A percentile compares a stretch with the other conserved stretches of the same genome.
phyloP scores from a whole-genome alignment of 2,329 filamentous ascomycete genomes.

The Rhinocladiella mackenziei region DNA sequence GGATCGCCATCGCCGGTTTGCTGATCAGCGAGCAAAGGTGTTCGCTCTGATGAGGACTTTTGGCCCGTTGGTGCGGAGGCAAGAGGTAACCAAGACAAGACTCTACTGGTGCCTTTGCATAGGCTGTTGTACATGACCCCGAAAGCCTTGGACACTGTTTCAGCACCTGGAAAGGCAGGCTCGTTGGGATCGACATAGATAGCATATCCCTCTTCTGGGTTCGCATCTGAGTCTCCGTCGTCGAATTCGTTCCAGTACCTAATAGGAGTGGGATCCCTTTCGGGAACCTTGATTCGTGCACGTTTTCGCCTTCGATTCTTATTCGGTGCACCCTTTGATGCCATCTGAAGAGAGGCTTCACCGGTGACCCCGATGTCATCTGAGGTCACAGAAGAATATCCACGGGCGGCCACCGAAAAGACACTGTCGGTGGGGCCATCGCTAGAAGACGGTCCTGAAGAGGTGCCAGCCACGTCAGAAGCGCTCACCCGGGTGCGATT shows the following conservation, averaged over 20 bases:
- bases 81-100: slow-evolving; percentile 20
- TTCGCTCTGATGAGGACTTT: slow-evolving; percentile 1
- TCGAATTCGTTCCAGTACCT: slow-evolving; percentile 86
- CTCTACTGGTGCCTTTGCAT: slow-evolving; percentile 43
- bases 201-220: slow-evolving; percentile 59
- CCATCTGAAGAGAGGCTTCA: background rate
- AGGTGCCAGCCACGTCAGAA: slow-evolving; percentile 17
- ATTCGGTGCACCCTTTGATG: background rate
- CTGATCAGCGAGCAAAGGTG: slow-evolving; percentile 9
- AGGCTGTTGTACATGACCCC: slow-evolving; percentile 50
- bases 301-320: slow-evolving; percentile 19
- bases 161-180: slow-evolving; percentile 60
- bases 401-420: slow-evolving; percentile 27
- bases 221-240: slow-evolving; percentile 62
- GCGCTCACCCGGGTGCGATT: slow-evolving; percentile 9
- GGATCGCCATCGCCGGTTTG: slow-evolving; percentile 12
- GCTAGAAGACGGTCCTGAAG: slow-evolving; percentile 31
- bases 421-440: slow-evolving; percentile 30
- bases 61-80: background rate
- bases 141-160: slow-evolving; percentile 54
- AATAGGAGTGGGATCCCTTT: slow-evolving; percentile 20
- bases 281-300: slow-evolving; percentile 24
- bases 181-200: slow-evolving; percentile 72
- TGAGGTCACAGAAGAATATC: slow-evolving; percentile 33
- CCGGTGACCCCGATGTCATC: slow-evolving; percentile 17